Base-by-base conservation (phyloP, 768 basidiomycete genomes). In the Clitopilus hobsonii region DNA sequence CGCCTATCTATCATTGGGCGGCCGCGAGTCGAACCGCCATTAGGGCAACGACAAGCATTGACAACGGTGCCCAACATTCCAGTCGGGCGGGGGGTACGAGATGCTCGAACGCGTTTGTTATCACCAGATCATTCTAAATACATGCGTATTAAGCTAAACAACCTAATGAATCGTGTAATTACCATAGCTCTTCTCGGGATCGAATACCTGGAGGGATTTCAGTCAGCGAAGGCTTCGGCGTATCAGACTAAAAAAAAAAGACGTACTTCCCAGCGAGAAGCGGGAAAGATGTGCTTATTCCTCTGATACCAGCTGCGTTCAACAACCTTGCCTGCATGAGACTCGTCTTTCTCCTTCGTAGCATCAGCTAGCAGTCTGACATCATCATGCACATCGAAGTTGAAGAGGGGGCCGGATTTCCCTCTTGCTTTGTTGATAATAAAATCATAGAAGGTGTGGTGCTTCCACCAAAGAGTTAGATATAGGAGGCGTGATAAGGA, bases 381-480 rank as follows among this genome's bases (percentile, higher is more conserved):
- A 67, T 99, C 97, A 66, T 99, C 97, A 68, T 99, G 97, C 5
- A 98, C 97, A 70, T 99, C 97, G 65, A 99, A 99, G 69, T 90
- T 97, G 75, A 99, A 99, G 54, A 99, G 72, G 5, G 97, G 97
- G 0, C 97, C 97, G 0, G 94, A 97, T 71, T 99, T 99, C 24
- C 97, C 97, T 22, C 97, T 86, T 6, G 95, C 94, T 72, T 97
- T 98, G 79, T 98, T 98, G 63, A 98, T 78, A 60, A 99, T 97
- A 61, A 99, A 98, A 71, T 95, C 91, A 69, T 98, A 98, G 68
- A 99, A 99, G 1, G 95, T 97, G 71, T 98, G 84, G 67, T 98
- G 96, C 93, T 98, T 62, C n/a, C 54, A 49, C 32, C 54, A 41
- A 13, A 52, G 52, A 54, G 29, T 20, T 23, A 56, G 54, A 6